These are phyloP conservation scores for Ganoderma lingzhi DNA, from an alignment of 1,284 basidiomycete genomes.

Conservation along the genomic window DNA sequence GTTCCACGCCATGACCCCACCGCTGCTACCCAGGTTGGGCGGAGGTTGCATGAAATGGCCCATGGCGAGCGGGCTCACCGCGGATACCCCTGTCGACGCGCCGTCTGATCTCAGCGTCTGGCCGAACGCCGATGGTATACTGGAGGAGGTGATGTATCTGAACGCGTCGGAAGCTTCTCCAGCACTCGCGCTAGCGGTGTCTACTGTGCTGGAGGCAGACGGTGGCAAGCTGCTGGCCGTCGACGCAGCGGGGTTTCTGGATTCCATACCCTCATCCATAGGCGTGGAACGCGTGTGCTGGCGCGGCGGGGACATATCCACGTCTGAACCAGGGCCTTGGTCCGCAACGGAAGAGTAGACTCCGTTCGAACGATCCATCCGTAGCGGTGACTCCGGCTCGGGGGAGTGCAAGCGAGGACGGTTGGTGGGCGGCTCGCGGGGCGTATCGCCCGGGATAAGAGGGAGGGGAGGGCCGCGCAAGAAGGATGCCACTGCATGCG, in stretches of 20 bases:
- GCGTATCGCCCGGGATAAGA: conserved; percentile 39
- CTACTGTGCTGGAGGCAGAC: background rate
- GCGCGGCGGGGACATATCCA: background rate
- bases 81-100: background rate
- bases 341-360: background rate
- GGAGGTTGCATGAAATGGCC: background rate
- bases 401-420: conserved; percentile 52
- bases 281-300: background rate
- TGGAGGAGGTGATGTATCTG: conserved; percentile 31
- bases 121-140: background rate
- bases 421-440: conserved; percentile 48
- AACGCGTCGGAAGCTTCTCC: conserved; percentile 32
- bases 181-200: background rate
- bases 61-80: conserved; percentile 11
- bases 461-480: conserved; percentile 53
- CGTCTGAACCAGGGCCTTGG: background rate
- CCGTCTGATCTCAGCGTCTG: background rate
- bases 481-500: conserved; percentile 61
- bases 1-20: conserved; percentile 23
- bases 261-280: conserved; percentile 25
- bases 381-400: background rate
- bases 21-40: background rate
- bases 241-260: conserved; percentile 28
- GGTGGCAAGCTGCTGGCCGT: conserved; percentile 13
- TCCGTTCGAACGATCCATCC: background rate